Evolutionary conservation across 164 flowering plant genomes (phyloP).

Genomic region (Chimonanthus praecox): DNA sequence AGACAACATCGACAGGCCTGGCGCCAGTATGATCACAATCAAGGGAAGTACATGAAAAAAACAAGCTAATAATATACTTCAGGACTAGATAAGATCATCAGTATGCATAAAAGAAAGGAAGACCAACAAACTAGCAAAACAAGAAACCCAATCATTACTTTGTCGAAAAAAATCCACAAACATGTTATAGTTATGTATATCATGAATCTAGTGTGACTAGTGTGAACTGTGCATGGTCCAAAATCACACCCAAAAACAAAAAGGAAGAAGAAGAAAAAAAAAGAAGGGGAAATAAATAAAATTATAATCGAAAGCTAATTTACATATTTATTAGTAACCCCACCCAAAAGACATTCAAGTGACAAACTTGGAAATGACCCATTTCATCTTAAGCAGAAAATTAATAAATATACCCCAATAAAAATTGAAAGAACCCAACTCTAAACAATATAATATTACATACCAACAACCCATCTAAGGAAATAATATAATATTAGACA

Average conservation of each 20-base stretch:
- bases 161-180: neutral
- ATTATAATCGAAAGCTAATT: neutral
- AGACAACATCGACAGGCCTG: constrained; percentile 94
- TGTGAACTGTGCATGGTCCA: neutral
- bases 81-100: neutral
- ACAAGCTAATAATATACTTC: neutral
- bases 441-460: neutral
- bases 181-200: no score
- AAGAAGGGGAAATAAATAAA: neutral
- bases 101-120: neutral
- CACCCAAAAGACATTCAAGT: neutral
- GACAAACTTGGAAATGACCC: neutral
- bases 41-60: neutral
- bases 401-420: no score
- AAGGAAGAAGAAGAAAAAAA: no score
- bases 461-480: neutral
- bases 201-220: neutral
- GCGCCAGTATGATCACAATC: constrained; percentile 19
- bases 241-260: neutral
- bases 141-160: neutral
- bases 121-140: neutral
- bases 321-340: neutral
- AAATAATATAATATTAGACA: no score
- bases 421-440: neutral
- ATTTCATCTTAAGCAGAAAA: no score